phyloP scores from a whole-genome alignment of 768 basidiomycete species.

The Heimioporus sp. region DNA sequence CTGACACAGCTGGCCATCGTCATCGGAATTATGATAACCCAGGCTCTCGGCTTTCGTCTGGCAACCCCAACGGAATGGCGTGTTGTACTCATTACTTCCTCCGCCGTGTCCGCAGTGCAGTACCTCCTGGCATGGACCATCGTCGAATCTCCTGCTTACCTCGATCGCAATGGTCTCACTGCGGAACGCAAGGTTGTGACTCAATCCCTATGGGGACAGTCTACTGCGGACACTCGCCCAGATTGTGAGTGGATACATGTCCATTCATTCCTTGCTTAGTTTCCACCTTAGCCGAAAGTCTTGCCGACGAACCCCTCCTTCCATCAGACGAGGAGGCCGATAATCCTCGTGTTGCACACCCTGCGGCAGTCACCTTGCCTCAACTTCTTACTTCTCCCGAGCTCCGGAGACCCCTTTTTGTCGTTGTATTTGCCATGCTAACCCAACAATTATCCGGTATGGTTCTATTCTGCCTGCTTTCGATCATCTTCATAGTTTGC shows the following conservation, averaged over 20 bases:
- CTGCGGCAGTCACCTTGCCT: conserved; percentile 45
- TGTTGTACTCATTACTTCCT: conserved; percentile 63
- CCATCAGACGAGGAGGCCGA: conserved; percentile 13
- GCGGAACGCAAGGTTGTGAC: conserved; percentile 48
- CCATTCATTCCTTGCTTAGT: conserved; percentile 3
- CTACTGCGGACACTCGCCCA: conserved; percentile 26
- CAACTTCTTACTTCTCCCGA: conserved; percentile 52
- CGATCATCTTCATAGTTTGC: conserved; percentile 1
- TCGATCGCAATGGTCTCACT: conserved; percentile 46
- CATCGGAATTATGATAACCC: conserved; percentile 83
- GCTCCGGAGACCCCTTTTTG: conserved; percentile 59
- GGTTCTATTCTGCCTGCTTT: conserved; percentile 3
- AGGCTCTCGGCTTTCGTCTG: conserved; percentile 67
- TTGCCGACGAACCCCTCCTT: conserved; percentile 28
- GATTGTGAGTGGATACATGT: conserved; percentile 16
- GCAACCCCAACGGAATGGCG: conserved; percentile 73
- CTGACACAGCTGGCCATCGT: conserved; percentile 83
- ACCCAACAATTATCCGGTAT: conserved; percentile 78
- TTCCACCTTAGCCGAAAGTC: conserved; percentile 20
- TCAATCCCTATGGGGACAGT: conserved; percentile 53
- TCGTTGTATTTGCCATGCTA: conserved; percentile 69
- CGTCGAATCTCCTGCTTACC: conserved; percentile 73
- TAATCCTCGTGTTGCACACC: conserved; percentile 19
- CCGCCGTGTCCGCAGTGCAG: conserved; percentile 53
- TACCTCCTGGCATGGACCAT: conserved; percentile 51